Percentiles rank a stretch among this genome's conserved stretches.
phyloP scores from a whole-genome alignment of 1,284 basidiomycete species.

The Sphaerobolus stellatus region DNA sequence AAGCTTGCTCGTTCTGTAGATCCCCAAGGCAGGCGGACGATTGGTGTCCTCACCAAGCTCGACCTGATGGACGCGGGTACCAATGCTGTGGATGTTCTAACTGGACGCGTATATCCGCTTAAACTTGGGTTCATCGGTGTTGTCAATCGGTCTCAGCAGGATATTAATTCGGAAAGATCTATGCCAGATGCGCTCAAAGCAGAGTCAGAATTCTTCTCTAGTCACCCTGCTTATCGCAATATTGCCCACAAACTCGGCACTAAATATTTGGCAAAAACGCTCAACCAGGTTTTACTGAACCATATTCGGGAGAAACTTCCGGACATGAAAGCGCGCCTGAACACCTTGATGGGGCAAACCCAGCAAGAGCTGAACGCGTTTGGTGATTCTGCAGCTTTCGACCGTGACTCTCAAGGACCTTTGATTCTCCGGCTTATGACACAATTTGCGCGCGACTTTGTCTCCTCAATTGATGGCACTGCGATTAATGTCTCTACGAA shows the following conservation, averaged over 20 bases:
- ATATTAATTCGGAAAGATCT: conserved; percentile 89
- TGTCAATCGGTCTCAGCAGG: conserved; percentile 96
- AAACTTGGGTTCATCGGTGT: conserved; percentile 98
- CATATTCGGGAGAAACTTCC: conserved; percentile 99
- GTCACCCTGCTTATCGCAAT: conserved; percentile 91
- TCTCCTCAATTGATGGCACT: conserved; percentile 98
- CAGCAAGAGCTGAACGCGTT: conserved; percentile 98
- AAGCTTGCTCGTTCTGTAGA: conserved; percentile 96
- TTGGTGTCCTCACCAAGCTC: conserved; percentile 95
- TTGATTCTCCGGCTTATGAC: conserved; percentile 97
- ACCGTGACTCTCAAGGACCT: conserved; percentile 80
- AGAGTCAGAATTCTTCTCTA: conserved; percentile 91
- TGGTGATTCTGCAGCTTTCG: conserved; percentile 91
- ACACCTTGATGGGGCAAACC: conserved; percentile 98
- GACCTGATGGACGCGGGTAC: conserved; percentile 99
- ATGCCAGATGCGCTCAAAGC: conserved; percentile 83
- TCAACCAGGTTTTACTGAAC: conserved; percentile 94
- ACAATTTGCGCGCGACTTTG: conserved; percentile 96
- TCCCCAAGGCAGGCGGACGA: conserved; percentile 92
- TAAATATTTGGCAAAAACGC: conserved; percentile 88
- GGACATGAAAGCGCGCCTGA: conserved; percentile 98
- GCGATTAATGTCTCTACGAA: conserved; percentile 97
- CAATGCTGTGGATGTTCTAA: conserved; percentile 94
- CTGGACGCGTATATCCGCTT: conserved; percentile 94
- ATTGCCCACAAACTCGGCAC: conserved; percentile 98